These are phyloP conservation scores for Glycine soja DNA, from an alignment of 306 rosid species.

Conservation along the genomic window DNA sequence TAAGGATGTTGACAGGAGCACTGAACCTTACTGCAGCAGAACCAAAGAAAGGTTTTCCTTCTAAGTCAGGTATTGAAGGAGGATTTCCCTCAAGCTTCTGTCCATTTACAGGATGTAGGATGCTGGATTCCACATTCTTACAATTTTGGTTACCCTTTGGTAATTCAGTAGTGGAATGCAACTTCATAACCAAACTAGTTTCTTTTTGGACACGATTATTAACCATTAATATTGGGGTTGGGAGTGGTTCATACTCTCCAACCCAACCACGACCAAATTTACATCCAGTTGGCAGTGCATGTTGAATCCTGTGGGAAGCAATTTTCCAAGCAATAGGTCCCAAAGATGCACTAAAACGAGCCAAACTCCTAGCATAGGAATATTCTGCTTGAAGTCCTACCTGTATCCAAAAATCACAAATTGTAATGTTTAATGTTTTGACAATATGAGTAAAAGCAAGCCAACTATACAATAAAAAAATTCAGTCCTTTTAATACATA, in stretches of 20 bases:
- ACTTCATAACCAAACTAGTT: conserved; percentile 53
- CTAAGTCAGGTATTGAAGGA: conserved; percentile 48
- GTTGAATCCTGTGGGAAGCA: conserved; percentile 89
- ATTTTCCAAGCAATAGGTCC: conserved; percentile 94
- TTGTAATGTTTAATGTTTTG: conserved; percentile 12
- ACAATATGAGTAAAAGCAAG: conserved; percentile 19
- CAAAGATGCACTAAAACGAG: conserved; percentile 90
- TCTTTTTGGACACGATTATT: conserved; percentile 59
- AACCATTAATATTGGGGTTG: conserved; percentile 74
- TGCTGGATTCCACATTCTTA: conserved; percentile 54
- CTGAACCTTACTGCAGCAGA: conserved; percentile 56
- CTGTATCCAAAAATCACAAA: conserved; percentile 53
- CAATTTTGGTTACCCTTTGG: conserved; percentile 56
- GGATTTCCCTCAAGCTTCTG: conserved; percentile 55
- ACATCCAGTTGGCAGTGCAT: conserved; percentile 79
- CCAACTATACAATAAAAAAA: conserved; percentile 40
- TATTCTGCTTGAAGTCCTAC: conserved; percentile 97
- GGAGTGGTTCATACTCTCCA: conserved; percentile 93
- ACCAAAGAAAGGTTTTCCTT: conserved; percentile 64
- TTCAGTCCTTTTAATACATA: conserved; percentile 55
- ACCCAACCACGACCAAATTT: conserved; percentile 98
- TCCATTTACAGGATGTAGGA: conserved; percentile 54
- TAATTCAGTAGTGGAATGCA: conserved; percentile 50
- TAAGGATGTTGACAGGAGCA: conserved; percentile 47
- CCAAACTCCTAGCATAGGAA: conserved; percentile 95